A percentile compares a stretch with the other conserved stretches of the same genome.
Conservation (phyloP, 208 protist genomes). For the Zelonia costaricensis region DNA sequence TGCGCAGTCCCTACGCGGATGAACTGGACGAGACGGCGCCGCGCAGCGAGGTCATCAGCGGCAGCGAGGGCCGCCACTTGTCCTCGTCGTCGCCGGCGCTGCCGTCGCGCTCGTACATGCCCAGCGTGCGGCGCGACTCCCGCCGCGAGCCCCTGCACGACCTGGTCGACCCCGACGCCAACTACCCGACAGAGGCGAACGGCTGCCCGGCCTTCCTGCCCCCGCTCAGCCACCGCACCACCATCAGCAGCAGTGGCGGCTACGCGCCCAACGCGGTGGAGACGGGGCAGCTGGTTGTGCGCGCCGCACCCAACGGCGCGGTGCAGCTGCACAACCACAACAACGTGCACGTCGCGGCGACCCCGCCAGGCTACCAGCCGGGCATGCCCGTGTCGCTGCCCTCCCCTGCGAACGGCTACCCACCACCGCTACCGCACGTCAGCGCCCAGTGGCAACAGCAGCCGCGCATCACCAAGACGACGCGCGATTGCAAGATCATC, state of each 20-base stretch:
- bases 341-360: constrained; percentile 1
- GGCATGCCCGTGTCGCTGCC: constrained; percentile 10
- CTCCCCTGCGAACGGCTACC: constrained; percentile 2
- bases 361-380: constrained; percentile 2
- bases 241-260: neutral
- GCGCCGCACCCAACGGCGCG: neutral
- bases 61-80: neutral
- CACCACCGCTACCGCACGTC: neutral
- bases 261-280: neutral
- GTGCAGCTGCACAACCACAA: constrained; percentile 6
- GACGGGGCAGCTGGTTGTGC: constrained; percentile 5
- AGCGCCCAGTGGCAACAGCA: constrained; percentile 5
- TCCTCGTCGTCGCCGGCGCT: neutral
- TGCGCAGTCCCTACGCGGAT: neutral
- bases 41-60: neutral
- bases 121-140: constrained; percentile 1
- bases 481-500: constrained; percentile 17
- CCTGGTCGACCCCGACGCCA: constrained; percentile 13
- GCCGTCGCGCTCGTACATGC: neutral
- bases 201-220: constrained; percentile 17
- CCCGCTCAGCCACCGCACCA: constrained; percentile 4
- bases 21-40: neutral
- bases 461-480: constrained; percentile 10
- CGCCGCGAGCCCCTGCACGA: constrained; percentile 11
- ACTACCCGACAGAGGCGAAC: constrained; percentile 7